Conservation (phyloP, 768 basidiomycete species). For the Tubosaeta sp. region DNA sequence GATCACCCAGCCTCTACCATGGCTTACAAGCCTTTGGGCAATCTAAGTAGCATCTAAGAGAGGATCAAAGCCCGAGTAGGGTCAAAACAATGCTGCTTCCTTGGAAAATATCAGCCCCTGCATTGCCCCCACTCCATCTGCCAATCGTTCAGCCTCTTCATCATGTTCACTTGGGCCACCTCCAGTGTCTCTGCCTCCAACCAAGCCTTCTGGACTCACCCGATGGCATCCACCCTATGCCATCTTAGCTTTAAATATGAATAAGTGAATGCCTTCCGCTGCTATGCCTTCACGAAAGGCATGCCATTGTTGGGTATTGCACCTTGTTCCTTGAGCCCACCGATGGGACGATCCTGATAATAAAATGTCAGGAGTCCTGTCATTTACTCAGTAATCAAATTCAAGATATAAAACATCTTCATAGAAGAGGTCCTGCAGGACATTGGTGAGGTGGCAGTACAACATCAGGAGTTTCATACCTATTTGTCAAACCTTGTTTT, state of each 20-base stretch:
- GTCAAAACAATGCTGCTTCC: neutral
- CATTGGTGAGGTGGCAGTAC: conserved; percentile 1
- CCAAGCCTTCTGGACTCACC: conserved; percentile 40
- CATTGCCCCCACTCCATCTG: conserved; percentile 45
- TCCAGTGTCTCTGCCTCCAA: conserved; percentile 46
- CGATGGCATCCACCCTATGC: conserved; percentile 41
- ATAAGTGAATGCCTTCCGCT: conserved; percentile 34
- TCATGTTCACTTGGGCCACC: conserved; percentile 46
- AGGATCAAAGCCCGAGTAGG: neutral
- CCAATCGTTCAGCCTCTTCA: conserved; percentile 46
- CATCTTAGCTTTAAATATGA: conserved; percentile 38
- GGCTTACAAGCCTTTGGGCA: too few species aligned
- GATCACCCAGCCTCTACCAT: too few species aligned
- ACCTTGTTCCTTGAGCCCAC: conserved; percentile 14
- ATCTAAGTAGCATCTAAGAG: too few species aligned
- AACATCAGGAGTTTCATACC: conserved; percentile 35
- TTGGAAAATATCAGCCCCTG: conserved; percentile 10
- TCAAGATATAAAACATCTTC: conserved; percentile 44
- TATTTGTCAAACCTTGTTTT: conserved; percentile 61
- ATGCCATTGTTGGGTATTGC: conserved; percentile 26
- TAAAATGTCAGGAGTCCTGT: conserved; percentile 38
- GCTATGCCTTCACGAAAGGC: conserved; percentile 49
- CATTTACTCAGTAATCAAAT: neutral
- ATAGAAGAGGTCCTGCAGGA: conserved; percentile 68
- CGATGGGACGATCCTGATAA: conserved; percentile 36